phyloP scores from a whole-genome alignment of 2,329 filamentous ascomycete species.

The Fusarium sp. region DNA sequence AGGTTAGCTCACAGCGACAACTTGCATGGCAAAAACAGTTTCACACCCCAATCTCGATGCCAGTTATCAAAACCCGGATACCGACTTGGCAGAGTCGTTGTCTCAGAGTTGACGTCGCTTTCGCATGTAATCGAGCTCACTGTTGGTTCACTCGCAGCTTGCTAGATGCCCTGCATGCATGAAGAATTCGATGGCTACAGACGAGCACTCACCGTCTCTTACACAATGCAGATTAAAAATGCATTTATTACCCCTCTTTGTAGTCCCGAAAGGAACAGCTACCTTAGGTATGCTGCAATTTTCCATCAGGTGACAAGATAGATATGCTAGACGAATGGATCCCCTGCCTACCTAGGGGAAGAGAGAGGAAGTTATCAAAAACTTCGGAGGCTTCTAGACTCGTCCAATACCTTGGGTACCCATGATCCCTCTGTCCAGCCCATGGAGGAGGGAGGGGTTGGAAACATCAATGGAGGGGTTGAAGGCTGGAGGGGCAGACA shows the following conservation, averaged over 20 bases:
- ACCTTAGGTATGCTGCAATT: background rate
- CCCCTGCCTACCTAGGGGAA: background rate
- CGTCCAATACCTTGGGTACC: background rate
- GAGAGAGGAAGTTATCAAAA: background rate
- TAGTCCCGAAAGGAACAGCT: background rate
- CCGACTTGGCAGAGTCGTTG: background rate
- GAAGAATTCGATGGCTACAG: background rate
- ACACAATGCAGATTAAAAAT: background rate
- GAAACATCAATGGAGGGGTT: slow-evolving; percentile 7
- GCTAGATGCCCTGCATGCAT: background rate
- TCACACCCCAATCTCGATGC: background rate
- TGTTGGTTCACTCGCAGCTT: background rate
- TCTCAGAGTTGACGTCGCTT: background rate
- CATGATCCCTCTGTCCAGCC: background rate
- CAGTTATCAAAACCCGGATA: background rate
- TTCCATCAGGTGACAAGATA: background rate
- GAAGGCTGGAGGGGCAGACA: slow-evolving; percentile 16
- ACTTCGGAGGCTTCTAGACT: slow-evolving; percentile 14
- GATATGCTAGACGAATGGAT: slow-evolving; percentile 4
- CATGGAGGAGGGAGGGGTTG: slow-evolving; percentile 12
- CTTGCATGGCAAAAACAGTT: background rate
- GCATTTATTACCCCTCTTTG: slow-evolving; percentile 7
- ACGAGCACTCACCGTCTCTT: slow-evolving; percentile 15
- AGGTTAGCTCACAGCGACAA: background rate
- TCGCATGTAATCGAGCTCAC: background rate